These are phyloP conservation scores for Sequoiadendron giganteum DNA, from an alignment of 75 land plant species.

Conservation along the genomic window DNA sequence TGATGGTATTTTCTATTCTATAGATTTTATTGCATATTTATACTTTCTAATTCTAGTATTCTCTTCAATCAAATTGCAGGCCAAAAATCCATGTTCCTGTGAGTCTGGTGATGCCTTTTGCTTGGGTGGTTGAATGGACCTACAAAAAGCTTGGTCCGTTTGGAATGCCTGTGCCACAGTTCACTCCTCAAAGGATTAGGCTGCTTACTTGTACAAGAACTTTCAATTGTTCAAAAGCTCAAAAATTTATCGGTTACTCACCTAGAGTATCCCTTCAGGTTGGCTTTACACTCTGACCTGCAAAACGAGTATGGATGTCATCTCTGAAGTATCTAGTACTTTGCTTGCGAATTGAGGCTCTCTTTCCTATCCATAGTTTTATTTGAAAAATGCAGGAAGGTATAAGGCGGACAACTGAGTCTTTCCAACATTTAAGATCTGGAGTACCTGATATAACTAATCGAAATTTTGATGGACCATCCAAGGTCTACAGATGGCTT, in stretches of 20 bases:
- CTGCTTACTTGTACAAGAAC: slow-evolving; percentile 70
- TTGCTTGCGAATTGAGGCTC: background rate
- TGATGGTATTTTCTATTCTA: slow-evolving; percentile 10
- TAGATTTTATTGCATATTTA: background rate
- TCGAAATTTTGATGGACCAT: slow-evolving; percentile 34
- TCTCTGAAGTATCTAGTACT: background rate
- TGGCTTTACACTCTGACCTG: background rate
- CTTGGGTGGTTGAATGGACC: slow-evolving; percentile 61
- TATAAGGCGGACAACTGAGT: slow-evolving; percentile 58
- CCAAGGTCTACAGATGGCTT: slow-evolving; percentile 55
- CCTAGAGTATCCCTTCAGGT: slow-evolving; percentile 85
- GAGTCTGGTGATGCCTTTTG: slow-evolving; percentile 75
- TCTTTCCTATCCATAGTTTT: background rate
- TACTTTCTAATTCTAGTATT: background rate
- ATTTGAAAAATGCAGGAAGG: slow-evolving; percentile 63
- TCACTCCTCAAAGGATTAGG: slow-evolving; percentile 79
- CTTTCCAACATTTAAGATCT: slow-evolving; percentile 69
- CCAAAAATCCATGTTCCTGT: slow-evolving; percentile 74
- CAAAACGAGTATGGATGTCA: background rate
- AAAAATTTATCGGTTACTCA: slow-evolving; percentile 64
- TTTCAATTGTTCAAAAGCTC: slow-evolving; percentile 78
- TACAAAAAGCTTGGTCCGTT: slow-evolving; percentile 59
- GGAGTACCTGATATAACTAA: slow-evolving; percentile 20
- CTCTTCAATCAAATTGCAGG: slow-evolving; percentile 36
- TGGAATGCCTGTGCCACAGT: slow-evolving; percentile 79